Percentiles rank a stretch among this genome's conserved stretches.
phyloP scores from a whole-genome alignment of 306 rosid species.

The Dryas drummondii region DNA sequence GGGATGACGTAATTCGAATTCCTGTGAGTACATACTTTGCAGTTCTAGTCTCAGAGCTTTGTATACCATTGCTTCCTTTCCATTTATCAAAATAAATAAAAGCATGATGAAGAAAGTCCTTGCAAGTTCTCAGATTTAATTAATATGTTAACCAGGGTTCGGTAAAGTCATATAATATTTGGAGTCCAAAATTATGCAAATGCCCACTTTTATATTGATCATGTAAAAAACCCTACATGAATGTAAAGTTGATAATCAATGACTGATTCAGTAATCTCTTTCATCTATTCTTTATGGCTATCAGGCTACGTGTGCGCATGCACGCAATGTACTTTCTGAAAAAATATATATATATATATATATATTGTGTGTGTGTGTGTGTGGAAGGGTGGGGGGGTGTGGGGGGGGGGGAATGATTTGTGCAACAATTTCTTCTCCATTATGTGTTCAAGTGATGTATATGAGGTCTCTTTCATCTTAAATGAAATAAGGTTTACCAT shows the following conservation, averaged over 20 bases:
- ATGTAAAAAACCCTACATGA: background rate
- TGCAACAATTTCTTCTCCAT: background rate
- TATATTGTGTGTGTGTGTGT: too few relatives aligned
- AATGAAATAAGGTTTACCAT: background rate
- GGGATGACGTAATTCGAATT: conserved; percentile 44
- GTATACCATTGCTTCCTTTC: background rate
- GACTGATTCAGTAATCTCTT: background rate
- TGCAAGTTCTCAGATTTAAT: background rate
- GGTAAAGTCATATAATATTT: background rate
- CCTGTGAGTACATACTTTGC: conserved; percentile 42
- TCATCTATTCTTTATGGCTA: background rate
- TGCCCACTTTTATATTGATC: background rate
- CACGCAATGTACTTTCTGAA: too few relatives aligned
- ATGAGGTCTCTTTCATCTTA: background rate
- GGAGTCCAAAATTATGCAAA: background rate
- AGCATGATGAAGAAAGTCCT: background rate
- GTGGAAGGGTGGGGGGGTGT: too few relatives aligned
- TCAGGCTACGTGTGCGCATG: too few relatives aligned
- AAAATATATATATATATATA: too few relatives aligned
- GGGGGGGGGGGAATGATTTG: background rate
- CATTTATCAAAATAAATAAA: background rate
- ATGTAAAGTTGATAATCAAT: background rate
- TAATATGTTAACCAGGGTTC: background rate
- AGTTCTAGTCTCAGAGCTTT: background rate
- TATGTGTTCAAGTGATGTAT: background rate